Evolutionary conservation across 2,329 filamentous ascomycete genomes (phyloP).

Genomic region (Colletotrichum godetiae): DNA sequence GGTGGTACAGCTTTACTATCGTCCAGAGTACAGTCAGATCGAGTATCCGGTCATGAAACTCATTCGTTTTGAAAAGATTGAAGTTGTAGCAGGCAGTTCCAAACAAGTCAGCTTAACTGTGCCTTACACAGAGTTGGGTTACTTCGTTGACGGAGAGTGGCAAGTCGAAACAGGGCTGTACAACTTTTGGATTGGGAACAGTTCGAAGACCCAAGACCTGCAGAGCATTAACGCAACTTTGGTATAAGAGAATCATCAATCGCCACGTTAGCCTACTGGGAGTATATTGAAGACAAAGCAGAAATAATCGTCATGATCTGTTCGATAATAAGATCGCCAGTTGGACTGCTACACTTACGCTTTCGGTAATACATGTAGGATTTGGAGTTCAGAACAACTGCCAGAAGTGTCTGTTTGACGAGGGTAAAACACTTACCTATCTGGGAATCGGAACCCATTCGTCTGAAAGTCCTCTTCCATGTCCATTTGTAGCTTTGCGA

Average conservation of each 20-base stretch:
- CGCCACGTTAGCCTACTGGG: no score
- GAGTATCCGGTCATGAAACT: slow-evolving; percentile 57
- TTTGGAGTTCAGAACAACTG: no score
- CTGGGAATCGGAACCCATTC: neutral
- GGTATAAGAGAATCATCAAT: neutral
- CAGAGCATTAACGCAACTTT: slow-evolving; percentile 9
- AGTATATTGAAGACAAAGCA: no score
- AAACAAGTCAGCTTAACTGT: slow-evolving; percentile 48
- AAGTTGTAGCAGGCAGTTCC: slow-evolving; percentile 52
- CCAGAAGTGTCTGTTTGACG: no score
- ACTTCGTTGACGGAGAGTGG: slow-evolving; percentile 42
- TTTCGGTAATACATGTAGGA: no score
- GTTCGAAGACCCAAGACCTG: slow-evolving; percentile 38
- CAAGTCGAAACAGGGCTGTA: slow-evolving; percentile 40
- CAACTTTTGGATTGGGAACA: slow-evolving; percentile 45
- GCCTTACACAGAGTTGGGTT: slow-evolving; percentile 42
- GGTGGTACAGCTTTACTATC: slow-evolving; percentile 51
- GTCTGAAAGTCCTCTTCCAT: slow-evolving; percentile 1
- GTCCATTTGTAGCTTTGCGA: neutral
- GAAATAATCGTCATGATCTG: no score
- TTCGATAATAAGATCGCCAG: no score
- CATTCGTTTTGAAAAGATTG: slow-evolving; percentile 60
- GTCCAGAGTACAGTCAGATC: slow-evolving; percentile 53
- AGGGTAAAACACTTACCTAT: no score
- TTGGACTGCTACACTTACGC: no score